A percentile compares a stretch with the other conserved stretches of the same genome.
These are phyloP conservation scores for Talaromyces liani DNA, from an alignment of 495 filamentous ascomycete genomes.

Conservation along the genomic window DNA sequence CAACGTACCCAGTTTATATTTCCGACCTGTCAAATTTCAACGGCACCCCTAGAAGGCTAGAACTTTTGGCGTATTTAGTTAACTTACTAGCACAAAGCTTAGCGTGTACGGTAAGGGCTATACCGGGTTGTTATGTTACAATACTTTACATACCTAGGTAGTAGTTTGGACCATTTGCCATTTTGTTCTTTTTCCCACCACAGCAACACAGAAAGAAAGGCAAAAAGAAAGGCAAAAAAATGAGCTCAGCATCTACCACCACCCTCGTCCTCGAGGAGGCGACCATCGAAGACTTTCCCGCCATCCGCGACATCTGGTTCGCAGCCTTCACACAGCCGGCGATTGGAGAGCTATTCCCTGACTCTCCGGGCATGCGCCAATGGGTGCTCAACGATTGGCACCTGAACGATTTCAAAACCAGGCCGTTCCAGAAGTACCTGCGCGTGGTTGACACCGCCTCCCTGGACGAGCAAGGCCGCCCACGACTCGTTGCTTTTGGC, in stretches of 20 bases:
- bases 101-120: background rate
- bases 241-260: background rate
- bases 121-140: background rate
- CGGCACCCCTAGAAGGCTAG: too few relatives aligned
- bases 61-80: background rate
- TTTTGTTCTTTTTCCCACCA: background rate
- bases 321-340: constrained; percentile 17
- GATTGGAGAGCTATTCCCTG: constrained; percentile 9
- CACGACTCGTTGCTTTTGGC: constrained; percentile 2
- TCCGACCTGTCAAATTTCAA: background rate
- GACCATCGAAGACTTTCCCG: constrained; percentile 18
- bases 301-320: constrained; percentile 19
- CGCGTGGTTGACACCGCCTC: constrained; percentile 1
- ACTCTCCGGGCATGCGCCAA: constrained; percentile 8
- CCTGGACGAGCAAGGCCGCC: background rate
- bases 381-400: constrained; percentile 7
- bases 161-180: background rate
- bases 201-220: background rate
- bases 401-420: constrained; percentile 6
- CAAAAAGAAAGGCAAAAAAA: background rate
- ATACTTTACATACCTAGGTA: background rate
- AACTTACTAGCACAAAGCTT: constrained; percentile 1
- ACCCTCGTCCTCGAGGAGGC: constrained; percentile 13
- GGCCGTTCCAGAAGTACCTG: constrained; percentile 5
- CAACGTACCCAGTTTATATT: background rate